These are phyloP conservation scores for Pythium pyrilobum DNA, from an alignment of 352 stramenopile genomes.

Conservation along the genomic window DNA sequence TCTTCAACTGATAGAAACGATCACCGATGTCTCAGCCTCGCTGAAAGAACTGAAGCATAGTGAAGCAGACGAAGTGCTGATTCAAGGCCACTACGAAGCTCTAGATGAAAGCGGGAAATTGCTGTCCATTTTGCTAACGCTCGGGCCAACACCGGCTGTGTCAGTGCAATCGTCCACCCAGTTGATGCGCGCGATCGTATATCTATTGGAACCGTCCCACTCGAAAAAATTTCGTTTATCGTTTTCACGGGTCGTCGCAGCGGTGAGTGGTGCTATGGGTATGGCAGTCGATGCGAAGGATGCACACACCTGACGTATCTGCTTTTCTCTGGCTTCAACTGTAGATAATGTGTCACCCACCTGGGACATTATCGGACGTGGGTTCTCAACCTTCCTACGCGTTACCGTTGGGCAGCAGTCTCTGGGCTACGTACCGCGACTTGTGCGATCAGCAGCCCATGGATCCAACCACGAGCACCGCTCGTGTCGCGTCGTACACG, in stretches of 20 bases:
- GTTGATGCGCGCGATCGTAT: background rate
- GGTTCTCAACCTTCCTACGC: background rate
- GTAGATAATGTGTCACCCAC: slow-evolving; percentile 2
- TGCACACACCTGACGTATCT: background rate
- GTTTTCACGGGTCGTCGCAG: slow-evolving; percentile 5
- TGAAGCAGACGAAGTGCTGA: no score
- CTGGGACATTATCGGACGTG: background rate
- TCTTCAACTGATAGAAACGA: no score
- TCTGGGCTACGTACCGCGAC: slow-evolving; percentile 9
- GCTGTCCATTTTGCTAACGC: background rate
- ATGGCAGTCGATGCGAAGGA: no score
- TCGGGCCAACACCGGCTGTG: background rate
- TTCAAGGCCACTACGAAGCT: no score
- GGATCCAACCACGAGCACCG: background rate
- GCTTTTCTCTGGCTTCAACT: background rate
- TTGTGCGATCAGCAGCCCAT: background rate
- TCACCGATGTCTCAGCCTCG: no score
- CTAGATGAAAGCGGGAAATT: slow-evolving; percentile 8
- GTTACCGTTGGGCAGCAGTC: background rate
- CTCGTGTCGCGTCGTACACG: background rate
- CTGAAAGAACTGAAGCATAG: no score
- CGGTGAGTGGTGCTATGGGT: no score
- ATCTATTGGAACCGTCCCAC: background rate
- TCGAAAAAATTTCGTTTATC: slow-evolving; percentile 6
- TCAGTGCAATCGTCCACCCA: background rate